Conservation (phyloP, 2,329 filamentous ascomycete genomes). For the Ophiostoma piceae region DNA sequence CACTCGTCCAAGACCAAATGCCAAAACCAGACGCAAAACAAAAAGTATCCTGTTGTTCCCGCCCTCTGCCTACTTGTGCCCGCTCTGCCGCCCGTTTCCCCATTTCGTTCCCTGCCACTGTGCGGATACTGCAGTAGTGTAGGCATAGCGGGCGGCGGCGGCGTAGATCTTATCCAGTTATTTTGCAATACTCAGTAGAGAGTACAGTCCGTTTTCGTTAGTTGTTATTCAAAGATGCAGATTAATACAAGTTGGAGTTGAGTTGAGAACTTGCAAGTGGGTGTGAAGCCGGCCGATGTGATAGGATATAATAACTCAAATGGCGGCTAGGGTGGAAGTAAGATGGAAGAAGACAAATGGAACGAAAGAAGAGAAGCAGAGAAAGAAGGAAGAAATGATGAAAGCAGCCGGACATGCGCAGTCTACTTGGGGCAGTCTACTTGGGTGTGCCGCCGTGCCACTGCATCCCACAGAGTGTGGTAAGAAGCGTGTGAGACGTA, state of each 20-base stretch:
- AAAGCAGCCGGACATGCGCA: background rate
- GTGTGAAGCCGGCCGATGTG: background rate
- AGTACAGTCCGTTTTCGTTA: background rate
- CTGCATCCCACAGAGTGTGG: background rate
- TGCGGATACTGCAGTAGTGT: slow-evolving; percentile 12
- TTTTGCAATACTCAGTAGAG: background rate
- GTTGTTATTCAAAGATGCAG: too few species aligned
- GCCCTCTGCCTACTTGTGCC: background rate
- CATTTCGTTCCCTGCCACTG: background rate
- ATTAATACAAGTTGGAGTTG: background rate
- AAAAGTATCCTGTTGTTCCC: background rate
- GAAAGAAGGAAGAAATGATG: too few species aligned
- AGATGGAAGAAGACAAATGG: background rate
- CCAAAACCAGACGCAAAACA: too few species aligned
- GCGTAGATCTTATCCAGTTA: background rate
- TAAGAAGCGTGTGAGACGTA: background rate
- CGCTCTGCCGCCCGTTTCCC: background rate
- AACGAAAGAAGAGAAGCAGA: background rate
- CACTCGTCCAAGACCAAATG: background rate
- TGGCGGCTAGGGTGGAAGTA: background rate
- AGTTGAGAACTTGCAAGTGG: background rate
- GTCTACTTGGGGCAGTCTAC: too few species aligned
- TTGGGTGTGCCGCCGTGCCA: background rate
- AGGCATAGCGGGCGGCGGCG: background rate
- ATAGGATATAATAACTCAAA: background rate